Conservation (phyloP, 805 yeast species). For the Myxozyma neglecta region DNA sequence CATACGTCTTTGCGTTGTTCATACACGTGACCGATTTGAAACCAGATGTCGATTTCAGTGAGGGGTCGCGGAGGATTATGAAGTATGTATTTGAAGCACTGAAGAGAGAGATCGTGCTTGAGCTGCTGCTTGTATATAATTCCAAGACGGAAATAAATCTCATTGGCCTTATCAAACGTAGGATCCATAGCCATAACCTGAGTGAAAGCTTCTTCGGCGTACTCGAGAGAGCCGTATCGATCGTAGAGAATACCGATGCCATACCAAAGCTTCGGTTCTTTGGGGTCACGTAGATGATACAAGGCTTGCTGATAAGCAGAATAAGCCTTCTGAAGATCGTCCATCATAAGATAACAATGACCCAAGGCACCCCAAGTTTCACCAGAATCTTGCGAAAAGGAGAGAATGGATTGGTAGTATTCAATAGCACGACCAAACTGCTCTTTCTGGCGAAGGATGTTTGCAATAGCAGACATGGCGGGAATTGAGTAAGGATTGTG, state of each 20-base stretch:
- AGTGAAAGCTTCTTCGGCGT: conserved; percentile 98
- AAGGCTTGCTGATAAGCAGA: conserved; percentile 96
- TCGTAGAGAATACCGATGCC: conserved; percentile 97
- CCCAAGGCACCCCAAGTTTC: conserved; percentile 91
- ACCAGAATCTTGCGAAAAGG: conserved; percentile 81
- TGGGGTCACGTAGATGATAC: conserved; percentile 85
- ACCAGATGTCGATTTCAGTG: conserved; percentile 97
- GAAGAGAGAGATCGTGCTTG: conserved; percentile 80
- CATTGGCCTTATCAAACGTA: conserved; percentile 91
- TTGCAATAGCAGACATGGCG: conserved; percentile 82
- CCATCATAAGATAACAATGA: conserved; percentile 95
- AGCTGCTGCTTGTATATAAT: conserved; percentile 95
- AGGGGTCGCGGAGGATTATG: conserved; percentile 92
- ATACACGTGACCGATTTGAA: conserved; percentile 93
- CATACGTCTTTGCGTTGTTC: conserved; percentile 79
- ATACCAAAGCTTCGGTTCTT: conserved; percentile 97
- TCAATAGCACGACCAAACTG: conserved; percentile 94
- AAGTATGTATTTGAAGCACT: conserved; percentile 90
- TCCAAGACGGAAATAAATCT: conserved; percentile 93
- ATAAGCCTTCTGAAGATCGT: conserved; percentile 92
- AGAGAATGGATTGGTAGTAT: conserved; percentile 81
- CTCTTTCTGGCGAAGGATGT: conserved; percentile 82
- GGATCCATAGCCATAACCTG: conserved; percentile 95
- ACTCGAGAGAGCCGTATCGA: conserved; percentile 91
- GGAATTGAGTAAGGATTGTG: conserved; percentile 84